A percentile compares a stretch with the other conserved stretches of the same genome.
These are phyloP conservation scores for Lentinula sp. DNA, from an alignment of 768 basidiomycete species.

Conservation along the genomic window DNA sequence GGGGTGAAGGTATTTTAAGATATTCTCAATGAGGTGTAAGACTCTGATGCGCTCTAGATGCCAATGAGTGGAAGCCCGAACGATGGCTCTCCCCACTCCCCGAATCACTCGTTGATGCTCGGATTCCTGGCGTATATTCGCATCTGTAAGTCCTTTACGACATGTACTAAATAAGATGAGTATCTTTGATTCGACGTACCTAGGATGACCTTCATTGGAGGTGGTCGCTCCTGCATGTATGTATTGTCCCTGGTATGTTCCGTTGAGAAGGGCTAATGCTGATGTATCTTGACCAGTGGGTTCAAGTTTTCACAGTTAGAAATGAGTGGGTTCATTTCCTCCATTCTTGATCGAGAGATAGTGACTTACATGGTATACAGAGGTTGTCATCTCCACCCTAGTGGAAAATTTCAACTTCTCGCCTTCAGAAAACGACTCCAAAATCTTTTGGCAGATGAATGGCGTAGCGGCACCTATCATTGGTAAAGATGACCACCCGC, in stretches of 20 bases:
- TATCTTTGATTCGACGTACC: neutral
- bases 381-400: slow-evolving; percentile 2
- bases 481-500: neutral
- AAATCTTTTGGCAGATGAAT: slow-evolving; percentile 1
- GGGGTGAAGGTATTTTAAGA: slow-evolving; percentile 23
- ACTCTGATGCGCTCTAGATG: slow-evolving; percentile 17
- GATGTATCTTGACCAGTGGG: neutral
- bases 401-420: slow-evolving; percentile 1
- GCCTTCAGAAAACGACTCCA: neutral
- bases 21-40: neutral
- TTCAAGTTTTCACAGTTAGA: slow-evolving; percentile 5
- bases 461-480: neutral
- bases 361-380: neutral
- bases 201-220: slow-evolving; percentile 40
- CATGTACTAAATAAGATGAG: neutral
- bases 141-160: slow-evolving; percentile 20
- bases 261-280: neutral
- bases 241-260: neutral
- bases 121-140: slow-evolving; percentile 28
- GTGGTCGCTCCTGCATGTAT: slow-evolving; percentile 33
- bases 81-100: slow-evolving; percentile 34
- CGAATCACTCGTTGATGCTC: slow-evolving; percentile 21
- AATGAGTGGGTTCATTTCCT: neutral
- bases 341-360: neutral
- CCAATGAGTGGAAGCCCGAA: slow-evolving; percentile 39